phyloP scores from a whole-genome alignment of 2,329 filamentous ascomycete genomes.

The Boeremia exigua region DNA sequence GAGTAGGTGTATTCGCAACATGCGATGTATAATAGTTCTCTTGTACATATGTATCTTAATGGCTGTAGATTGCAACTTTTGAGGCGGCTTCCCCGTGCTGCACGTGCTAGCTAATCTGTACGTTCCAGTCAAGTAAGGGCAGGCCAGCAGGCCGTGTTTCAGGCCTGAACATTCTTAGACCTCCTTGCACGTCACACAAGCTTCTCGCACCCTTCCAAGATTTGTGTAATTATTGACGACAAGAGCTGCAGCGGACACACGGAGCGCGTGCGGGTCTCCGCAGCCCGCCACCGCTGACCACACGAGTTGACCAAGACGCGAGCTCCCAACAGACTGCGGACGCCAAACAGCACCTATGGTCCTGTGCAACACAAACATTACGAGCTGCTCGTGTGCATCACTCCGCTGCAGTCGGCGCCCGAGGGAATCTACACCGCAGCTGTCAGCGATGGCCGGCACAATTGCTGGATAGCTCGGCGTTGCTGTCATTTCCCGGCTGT shows the following conservation, averaged over 20 bases:
- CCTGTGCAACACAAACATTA: constrained; percentile 4
- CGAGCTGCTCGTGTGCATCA: constrained; percentile 6
- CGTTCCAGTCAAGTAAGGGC: constrained; percentile 6
- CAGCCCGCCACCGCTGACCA: constrained; percentile 2
- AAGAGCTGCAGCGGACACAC: constrained; percentile 10
- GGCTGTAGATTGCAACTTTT: background rate
- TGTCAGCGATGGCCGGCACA: constrained; percentile 5
- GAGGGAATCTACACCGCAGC: constrained; percentile 3
- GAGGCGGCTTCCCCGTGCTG: background rate
- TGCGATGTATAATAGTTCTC: background rate
- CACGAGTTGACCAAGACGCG: constrained; percentile 8
- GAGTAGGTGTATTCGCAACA: too few relatives aligned
- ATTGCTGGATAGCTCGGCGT: constrained; percentile 7
- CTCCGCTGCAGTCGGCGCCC: background rate
- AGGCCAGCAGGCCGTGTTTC: constrained; percentile 7
- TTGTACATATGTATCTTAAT: background rate
- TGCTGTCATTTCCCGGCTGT: constrained; percentile 15
- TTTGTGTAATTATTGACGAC: constrained; percentile 13
- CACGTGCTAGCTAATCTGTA: background rate
- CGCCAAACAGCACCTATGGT: constrained; percentile 1
- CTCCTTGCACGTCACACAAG: constrained; percentile 14
- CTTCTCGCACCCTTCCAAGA: constrained; percentile 3
- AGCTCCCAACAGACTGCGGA: constrained; percentile 8
- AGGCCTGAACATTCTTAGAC: constrained; percentile 13
- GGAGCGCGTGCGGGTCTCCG: constrained; percentile 5